Evolutionary conservation across 441 rosid species (phyloP).

Genomic region (Corymbia calophylla): DNA sequence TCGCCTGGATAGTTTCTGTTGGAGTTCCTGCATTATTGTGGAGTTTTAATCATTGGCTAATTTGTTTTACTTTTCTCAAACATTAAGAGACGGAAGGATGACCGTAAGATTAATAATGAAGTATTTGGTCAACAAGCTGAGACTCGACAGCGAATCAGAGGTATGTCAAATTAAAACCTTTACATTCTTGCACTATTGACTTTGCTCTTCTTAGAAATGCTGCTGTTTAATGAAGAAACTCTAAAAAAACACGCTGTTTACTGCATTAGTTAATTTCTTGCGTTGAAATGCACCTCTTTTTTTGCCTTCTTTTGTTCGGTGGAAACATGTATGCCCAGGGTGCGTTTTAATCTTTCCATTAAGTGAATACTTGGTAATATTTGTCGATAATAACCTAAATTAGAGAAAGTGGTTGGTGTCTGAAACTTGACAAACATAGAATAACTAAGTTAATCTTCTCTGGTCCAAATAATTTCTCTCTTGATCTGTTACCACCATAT

Average conservation of each 20-base stretch:
- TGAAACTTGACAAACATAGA: slow-evolving; percentile 56
- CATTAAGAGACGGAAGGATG: slow-evolving; percentile 89
- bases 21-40: not conserved
- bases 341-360: not conserved
- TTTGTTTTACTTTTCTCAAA: not conserved
- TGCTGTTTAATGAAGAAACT: not conserved
- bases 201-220: not conserved
- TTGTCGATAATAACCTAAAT: not conserved
- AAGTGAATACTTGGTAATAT: not conserved
- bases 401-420: slow-evolving; percentile 24
- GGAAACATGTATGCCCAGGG: not conserved
- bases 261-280: slow-evolving; percentile 11
- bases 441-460: slow-evolving; percentile 26
- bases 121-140: slow-evolving; percentile 93
- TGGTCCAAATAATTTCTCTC: slow-evolving; percentile 1
- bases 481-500: slow-evolving; percentile 17
- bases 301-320: not conserved
- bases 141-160: slow-evolving; percentile 94
- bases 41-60: not conserved
- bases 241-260: not conserved
- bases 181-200: not conserved
- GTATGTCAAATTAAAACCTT: slow-evolving; percentile 25
- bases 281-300: not conserved
- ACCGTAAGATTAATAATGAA: slow-evolving; percentile 83
- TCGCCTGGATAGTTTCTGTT: not conserved